phyloP scores from a whole-genome alignment of 768 basidiomycete genomes.

The Lactarius deliciosus region DNA sequence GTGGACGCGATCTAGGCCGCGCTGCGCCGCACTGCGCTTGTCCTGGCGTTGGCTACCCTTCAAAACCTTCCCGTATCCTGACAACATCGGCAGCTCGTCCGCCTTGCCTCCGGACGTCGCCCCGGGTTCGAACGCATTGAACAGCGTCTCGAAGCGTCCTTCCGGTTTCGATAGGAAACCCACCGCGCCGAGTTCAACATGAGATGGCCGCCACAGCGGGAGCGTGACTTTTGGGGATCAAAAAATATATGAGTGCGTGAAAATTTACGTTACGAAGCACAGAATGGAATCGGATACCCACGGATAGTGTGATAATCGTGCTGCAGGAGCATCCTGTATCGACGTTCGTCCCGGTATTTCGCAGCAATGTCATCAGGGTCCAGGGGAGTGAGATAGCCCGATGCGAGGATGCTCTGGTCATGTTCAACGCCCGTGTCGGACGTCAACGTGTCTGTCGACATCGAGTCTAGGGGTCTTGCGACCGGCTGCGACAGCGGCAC shows the following conservation, averaged over 20 bases:
- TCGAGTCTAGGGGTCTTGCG: background rate
- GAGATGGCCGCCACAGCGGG: conserved; percentile 70
- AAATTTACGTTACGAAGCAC: background rate
- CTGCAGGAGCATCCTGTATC: conserved; percentile 63
- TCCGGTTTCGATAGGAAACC: conserved; percentile 68
- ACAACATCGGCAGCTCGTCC: conserved; percentile 54
- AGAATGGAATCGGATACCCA: conserved; percentile 37
- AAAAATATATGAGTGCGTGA: background rate
- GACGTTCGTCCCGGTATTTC: conserved; percentile 56
- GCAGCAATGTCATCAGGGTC: conserved; percentile 41
- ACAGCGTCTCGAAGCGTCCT: conserved; percentile 70
- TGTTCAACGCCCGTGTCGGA: conserved; percentile 11
- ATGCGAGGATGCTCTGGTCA: conserved; percentile 10
- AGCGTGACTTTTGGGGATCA: conserved; percentile 33
- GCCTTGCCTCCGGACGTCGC: conserved; percentile 46
- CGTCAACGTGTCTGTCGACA: conserved; percentile 13
- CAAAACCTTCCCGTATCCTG: conserved; percentile 61
- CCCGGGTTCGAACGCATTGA: conserved; percentile 62
- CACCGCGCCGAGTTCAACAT: conserved; percentile 65
- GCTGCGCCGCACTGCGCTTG: conserved; percentile 57
- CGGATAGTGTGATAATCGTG: conserved; percentile 71
- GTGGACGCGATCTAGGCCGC: conserved; percentile 55
- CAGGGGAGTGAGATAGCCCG: conserved; percentile 43
- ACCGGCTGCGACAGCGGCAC: background rate
- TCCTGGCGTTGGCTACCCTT: conserved; percentile 52